A percentile compares a stretch with the other conserved stretches of the same genome.
These are phyloP conservation scores for Hanseniaspora valbyensis DNA, from an alignment of 805 yeast species.

Conservation along the genomic window DNA sequence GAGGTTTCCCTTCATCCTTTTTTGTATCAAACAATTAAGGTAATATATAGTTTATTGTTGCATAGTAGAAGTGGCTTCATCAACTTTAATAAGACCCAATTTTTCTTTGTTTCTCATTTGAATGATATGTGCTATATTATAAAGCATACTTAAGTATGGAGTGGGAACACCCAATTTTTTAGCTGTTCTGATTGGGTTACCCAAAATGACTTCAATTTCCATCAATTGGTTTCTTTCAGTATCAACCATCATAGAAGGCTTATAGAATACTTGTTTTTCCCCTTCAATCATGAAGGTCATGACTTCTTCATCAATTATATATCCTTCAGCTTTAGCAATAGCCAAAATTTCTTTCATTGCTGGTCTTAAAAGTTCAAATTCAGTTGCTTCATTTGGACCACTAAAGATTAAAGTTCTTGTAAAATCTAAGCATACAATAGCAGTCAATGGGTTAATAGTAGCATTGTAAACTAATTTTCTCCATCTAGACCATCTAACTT, in stretches of 20 bases:
- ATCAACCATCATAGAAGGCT: slow-evolving; percentile 68
- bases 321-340: slow-evolving; percentile 62
- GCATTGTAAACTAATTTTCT: slow-evolving; percentile 61
- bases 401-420: slow-evolving; percentile 17
- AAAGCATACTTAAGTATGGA: slow-evolving; percentile 50
- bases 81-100: slow-evolving; percentile 34
- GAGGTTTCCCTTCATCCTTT: too few species aligned
- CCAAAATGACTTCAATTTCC: slow-evolving; percentile 62
- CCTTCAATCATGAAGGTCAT: slow-evolving; percentile 43
- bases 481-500: slow-evolving; percentile 40
- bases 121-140: slow-evolving; percentile 46
- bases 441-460: slow-evolving; percentile 50
- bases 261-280: slow-evolving; percentile 48
- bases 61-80: slow-evolving; percentile 7
- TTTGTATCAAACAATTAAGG: too few species aligned
- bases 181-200: slow-evolving; percentile 49
- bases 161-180: slow-evolving; percentile 37
- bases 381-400: slow-evolving; percentile 32
- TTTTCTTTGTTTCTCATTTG: slow-evolving; percentile 54
- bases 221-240: slow-evolving; percentile 52
- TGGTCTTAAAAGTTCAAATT: slow-evolving; percentile 49
- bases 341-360: slow-evolving; percentile 58
- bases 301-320: slow-evolving; percentile 39
- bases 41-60: not conserved
- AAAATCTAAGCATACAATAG: slow-evolving; percentile 38